phyloP scores from a whole-genome alignment of 257 asterid species.

The Scutellaria minor region DNA sequence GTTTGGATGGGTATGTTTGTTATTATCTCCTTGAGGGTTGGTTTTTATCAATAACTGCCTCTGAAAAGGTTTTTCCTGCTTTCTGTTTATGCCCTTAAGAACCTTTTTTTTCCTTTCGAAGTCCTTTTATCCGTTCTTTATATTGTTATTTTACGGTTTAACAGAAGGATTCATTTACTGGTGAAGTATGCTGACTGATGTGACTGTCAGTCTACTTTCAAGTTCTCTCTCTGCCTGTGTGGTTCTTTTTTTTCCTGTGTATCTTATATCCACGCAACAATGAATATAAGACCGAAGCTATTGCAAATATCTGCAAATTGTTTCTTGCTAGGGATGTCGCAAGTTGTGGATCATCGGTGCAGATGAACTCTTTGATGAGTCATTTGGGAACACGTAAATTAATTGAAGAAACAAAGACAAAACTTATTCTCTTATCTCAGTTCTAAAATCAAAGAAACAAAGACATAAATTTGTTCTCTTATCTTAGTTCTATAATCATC shows the following conservation, averaged over 20 bases:
- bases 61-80: background rate
- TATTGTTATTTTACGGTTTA: background rate
- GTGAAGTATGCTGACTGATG: background rate
- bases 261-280: background rate
- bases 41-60: background rate
- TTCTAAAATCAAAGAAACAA: background rate
- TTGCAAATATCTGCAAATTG: background rate
- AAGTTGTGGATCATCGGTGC: background rate
- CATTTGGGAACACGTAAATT: conserved; percentile 7
- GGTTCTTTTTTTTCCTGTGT: background rate
- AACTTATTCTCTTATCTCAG: background rate
- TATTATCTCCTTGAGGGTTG: conserved; percentile 24
- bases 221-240: background rate
- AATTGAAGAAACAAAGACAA: background rate
- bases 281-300: background rate
- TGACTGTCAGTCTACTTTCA: background rate
- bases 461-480: background rate
- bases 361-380: background rate
- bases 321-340: background rate
- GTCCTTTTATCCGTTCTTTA: background rate
- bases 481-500: conserved; percentile 1
- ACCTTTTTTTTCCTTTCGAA: background rate
- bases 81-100: background rate
- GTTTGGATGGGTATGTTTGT: conserved; percentile 63
- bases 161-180: background rate